phyloP scores from a whole-genome alignment of 345 rosid species.

The sweet orange (Citrus sinensis) region DNA sequence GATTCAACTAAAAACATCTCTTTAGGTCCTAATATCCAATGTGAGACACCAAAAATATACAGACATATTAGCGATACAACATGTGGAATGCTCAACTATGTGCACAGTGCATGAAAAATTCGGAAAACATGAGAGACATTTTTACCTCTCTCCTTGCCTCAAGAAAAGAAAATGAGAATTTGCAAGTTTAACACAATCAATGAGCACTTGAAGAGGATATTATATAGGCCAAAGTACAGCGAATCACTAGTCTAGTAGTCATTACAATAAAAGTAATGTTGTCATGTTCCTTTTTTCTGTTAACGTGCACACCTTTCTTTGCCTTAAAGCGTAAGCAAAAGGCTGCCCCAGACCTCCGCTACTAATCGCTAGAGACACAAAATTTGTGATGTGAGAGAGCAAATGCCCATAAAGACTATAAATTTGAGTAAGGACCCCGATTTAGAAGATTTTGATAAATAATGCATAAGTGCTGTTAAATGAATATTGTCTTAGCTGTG shows the following conservation, averaged over 20 bases:
- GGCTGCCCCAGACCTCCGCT: neutral
- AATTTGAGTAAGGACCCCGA: neutral
- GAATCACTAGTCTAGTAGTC: neutral
- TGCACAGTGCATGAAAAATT: neutral
- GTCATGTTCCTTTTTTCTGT: neutral
- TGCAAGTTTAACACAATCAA: neutral
- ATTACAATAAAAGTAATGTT: neutral
- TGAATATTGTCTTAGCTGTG: neutral
- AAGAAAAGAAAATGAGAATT: neutral
- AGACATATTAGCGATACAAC: neutral
- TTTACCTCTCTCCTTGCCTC: neutral
- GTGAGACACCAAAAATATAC: neutral
- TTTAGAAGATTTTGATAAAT: neutral
- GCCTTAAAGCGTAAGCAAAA: slow-evolving; percentile 1
- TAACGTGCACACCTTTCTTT: neutral
- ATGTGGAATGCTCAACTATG: neutral
- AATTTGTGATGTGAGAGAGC: neutral
- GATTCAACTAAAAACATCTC: neutral
- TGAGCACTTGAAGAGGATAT: neutral
- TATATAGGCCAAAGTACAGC: slow-evolving; percentile 4
- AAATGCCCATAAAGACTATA: neutral
- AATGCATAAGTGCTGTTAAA: neutral
- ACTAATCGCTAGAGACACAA: neutral
- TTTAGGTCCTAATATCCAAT: neutral
- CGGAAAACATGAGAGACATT: neutral